phyloP scores from a whole-genome alignment of 305 asterid species.

The Caryopteris hybrid region DNA sequence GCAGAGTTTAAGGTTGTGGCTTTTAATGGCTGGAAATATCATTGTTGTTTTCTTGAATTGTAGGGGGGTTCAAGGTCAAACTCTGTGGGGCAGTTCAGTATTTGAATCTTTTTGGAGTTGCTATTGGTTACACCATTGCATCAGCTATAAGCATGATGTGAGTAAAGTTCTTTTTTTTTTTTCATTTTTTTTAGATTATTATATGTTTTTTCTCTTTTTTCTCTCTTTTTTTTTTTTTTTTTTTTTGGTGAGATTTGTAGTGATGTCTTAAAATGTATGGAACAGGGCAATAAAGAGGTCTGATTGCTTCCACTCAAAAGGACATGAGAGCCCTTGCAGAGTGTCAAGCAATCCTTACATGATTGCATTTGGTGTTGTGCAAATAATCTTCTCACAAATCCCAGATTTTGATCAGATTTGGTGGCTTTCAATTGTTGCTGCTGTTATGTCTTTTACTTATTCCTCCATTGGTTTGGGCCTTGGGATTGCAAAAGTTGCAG shows the following conservation, averaged over 20 bases:
- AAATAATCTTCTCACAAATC: conserved; percentile 50
- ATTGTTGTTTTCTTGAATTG: conserved; percentile 7
- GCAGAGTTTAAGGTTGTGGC: not conserved
- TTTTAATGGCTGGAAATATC: not conserved
- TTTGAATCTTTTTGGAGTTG: conserved; percentile 80
- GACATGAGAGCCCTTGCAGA: conserved; percentile 34
- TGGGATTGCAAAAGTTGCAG: conserved; percentile 52
- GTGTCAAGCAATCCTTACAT: conserved; percentile 53
- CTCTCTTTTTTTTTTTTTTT: too few species aligned
- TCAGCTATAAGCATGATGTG: conserved; percentile 82
- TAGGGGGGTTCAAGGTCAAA: conserved; percentile 79
- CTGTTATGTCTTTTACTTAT: conserved; percentile 63
- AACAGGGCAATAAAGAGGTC: conserved; percentile 59
- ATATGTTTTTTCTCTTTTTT: too few species aligned
- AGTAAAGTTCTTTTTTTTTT: conserved; percentile 26
- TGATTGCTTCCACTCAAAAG: conserved; percentile 48
- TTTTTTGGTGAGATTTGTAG: too few species aligned
- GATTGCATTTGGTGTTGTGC: conserved; percentile 49
- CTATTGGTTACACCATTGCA: conserved; percentile 87
- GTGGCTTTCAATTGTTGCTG: conserved; percentile 65
- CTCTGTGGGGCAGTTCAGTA: conserved; percentile 88
- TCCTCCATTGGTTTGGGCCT: conserved; percentile 60
- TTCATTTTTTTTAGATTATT: too few species aligned
- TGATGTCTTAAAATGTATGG: not conserved
- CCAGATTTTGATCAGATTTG: conserved; percentile 58